Evolutionary conservation across 2,329 filamentous ascomycete genomes (phyloP).

Genomic region (Penicillium verrucosum): DNA sequence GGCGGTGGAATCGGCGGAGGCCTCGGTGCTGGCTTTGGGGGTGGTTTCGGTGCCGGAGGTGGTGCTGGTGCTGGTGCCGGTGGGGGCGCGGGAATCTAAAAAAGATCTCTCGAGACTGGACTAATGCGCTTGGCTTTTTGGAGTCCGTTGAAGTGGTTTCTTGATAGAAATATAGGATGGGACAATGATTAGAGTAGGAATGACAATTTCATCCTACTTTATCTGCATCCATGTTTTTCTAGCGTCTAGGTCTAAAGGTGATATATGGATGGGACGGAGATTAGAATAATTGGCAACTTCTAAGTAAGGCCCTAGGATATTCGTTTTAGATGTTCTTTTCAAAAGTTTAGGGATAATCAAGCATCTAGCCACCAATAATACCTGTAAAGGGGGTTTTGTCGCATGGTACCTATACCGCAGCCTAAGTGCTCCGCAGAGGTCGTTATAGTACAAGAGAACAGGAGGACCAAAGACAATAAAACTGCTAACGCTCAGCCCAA

Average conservation of each 20-base stretch:
- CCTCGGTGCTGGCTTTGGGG: conserved; percentile 1
- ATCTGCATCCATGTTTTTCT: not conserved
- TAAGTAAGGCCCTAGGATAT: too few species aligned
- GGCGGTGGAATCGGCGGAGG: conserved; percentile 3
- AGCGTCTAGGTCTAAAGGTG: too few species aligned
- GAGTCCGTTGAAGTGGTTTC: not conserved
- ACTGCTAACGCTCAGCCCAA: conserved; percentile 9
- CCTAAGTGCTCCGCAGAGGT: not conserved
- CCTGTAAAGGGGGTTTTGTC: too few species aligned
- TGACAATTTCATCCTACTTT: not conserved
- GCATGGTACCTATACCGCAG: too few species aligned
- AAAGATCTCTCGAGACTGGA: not conserved
- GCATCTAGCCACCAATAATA: too few species aligned
- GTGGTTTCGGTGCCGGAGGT: not conserved
- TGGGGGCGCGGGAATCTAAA: not conserved
- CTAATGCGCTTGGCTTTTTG: not conserved
- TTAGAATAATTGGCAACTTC: too few species aligned
- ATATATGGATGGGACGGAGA: too few species aligned
- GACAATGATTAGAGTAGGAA: not conserved
- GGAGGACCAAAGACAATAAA: not conserved
- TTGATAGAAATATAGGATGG: not conserved
- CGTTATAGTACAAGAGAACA: not conserved
- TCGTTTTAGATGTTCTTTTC: too few species aligned
- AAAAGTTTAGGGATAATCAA: too few species aligned
- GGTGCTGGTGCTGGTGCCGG: not conserved